Conservation (phyloP, 2,329 filamentous ascomycete species). For the Trichoderma aggressivum region DNA sequence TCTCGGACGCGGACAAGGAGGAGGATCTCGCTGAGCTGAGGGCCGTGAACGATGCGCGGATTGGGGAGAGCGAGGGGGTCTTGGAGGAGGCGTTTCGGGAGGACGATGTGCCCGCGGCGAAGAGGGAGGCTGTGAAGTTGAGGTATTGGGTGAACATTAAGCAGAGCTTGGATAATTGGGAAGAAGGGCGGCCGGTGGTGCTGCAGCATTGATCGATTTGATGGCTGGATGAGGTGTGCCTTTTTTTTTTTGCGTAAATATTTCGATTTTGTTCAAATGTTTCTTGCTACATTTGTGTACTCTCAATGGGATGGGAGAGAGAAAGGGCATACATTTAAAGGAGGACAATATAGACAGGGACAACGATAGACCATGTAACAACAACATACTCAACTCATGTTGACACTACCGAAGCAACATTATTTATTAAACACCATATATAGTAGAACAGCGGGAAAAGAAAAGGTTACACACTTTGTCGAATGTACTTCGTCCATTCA, state of each 20-base stretch:
- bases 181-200: constrained; percentile 64
- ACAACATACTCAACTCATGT: background rate
- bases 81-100: constrained; percentile 63
- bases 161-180: constrained; percentile 79
- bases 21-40: constrained; percentile 59
- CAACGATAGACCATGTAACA: background rate
- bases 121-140: constrained; percentile 69
- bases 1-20: constrained; percentile 69
- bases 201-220: constrained; percentile 44
- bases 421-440: background rate
- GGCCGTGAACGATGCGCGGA: constrained; percentile 63
- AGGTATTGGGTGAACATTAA: constrained; percentile 89
- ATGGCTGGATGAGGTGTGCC: background rate
- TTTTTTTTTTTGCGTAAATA: background rate
- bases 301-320: background rate
- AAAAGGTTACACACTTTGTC: background rate
- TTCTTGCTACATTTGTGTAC: background rate
- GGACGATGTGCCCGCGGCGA: constrained; percentile 65
- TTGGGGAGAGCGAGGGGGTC: constrained; percentile 58
- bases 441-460: background rate
- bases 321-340: background rate
- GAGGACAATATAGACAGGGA: background rate
- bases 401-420: background rate
- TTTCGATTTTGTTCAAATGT: background rate
- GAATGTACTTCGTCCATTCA: background rate